Base-by-base conservation (phyloP, 352 stramenopile genomes). In the Phytopythium aichiense region DNA sequence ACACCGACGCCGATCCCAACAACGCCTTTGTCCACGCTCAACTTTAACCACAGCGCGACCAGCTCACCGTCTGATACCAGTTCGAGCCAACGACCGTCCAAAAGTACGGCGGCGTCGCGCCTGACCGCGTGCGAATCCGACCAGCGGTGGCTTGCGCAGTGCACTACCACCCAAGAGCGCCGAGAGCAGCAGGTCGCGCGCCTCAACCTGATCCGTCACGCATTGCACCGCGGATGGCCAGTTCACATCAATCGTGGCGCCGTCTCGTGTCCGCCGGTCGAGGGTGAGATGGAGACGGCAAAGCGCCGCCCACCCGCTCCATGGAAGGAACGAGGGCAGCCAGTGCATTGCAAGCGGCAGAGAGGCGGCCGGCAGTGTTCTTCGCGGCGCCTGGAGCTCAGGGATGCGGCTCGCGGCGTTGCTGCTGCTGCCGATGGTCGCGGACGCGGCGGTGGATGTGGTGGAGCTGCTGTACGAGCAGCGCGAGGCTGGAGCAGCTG, bases 391-490 rank as follows among this genome's bases (percentile, higher is more conserved):
- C 20, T 49, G 42, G 6, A 12, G 42, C 6, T 25, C 7, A 28
- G 20, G 42, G 42, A 49, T 49, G 42, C 42, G 42, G 16, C 13
- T n/a, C 42, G 52, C 52, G 31, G 37, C 28, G 28, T 31, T 15
- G 33, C 52, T 46, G 52, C 9, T 54, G 22, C 48, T 35, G 48
- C 48, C 15, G 23, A 5, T 35, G 20, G 13, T n/a, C 23, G 23
- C 11, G 7, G 37, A 61, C 33, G 69, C 63, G 15, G 43, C 60
- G 25, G 18, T 77, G 5, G 64, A 77, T 37, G 56, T 77, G 12
- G 67, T 63, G 7, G 64, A 63, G 16, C 53, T 67, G 25, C 30
- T 77, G 31, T 61, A 74, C 58, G 33, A 60, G 22, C 58, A 70
- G 5, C 64, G 70, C 35, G 31, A 65, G 12, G 33, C 52, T 23